Evolutionary conservation across 805 yeast species (phyloP).

Genomic region (Allodekkera sacchari): DNA sequence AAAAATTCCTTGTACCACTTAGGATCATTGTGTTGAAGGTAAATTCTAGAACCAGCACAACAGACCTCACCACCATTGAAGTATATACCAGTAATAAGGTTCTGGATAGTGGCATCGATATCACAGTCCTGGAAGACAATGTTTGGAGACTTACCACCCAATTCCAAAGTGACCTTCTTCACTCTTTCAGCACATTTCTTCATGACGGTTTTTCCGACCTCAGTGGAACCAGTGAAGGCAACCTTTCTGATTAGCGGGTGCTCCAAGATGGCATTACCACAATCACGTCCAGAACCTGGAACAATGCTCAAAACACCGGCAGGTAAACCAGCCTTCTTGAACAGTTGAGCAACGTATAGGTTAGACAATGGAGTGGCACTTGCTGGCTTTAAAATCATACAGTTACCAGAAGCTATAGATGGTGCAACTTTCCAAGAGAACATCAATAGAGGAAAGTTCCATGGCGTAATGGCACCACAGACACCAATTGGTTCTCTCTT

Average conservation of each 20-base stretch:
- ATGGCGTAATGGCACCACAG: conserved; percentile 78
- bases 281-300: conserved; percentile 66
- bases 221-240: conserved; percentile 79
- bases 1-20: conserved; percentile 48
- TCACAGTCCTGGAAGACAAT: conserved; percentile 66
- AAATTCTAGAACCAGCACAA: conserved; percentile 75
- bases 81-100: conserved; percentile 61
- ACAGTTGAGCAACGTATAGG: conserved; percentile 50
- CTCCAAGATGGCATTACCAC: conserved; percentile 62
- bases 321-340: conserved; percentile 65
- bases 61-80: conserved; percentile 79
- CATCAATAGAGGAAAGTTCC: conserved; percentile 82
- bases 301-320: conserved; percentile 68
- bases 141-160: conserved; percentile 81
- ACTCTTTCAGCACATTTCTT: conserved; percentile 61
- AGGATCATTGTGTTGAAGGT: conserved; percentile 55
- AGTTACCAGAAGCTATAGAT: conserved; percentile 70
- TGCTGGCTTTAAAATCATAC: conserved; percentile 66
- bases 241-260: conserved; percentile 67
- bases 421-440: conserved; percentile 76
- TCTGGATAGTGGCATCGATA: conserved; percentile 38
- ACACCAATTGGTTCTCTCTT: conserved; percentile 73
- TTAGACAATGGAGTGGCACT: conserved; percentile 73
- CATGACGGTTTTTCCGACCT: conserved; percentile 66
- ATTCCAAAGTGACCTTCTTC: conserved; percentile 73